phyloP scores from a whole-genome alignment of 768 basidiomycete species.

The Phlegmacium glaucopus region DNA sequence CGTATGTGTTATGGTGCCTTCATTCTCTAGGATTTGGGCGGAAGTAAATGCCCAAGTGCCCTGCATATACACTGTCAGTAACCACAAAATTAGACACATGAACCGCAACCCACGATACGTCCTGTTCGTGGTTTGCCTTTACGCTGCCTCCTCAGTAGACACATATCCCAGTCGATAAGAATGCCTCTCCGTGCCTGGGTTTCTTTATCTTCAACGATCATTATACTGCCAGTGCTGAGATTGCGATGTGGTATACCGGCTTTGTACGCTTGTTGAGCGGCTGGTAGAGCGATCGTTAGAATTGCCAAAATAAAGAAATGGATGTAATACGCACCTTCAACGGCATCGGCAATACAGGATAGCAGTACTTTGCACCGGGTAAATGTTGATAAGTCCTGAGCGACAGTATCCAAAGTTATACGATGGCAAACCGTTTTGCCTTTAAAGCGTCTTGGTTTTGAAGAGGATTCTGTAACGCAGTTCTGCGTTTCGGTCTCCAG shows the following conservation, averaged over 20 bases:
- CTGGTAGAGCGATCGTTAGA: not conserved
- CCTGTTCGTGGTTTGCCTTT: not conserved
- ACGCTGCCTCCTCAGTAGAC: not conserved
- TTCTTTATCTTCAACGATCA: not conserved
- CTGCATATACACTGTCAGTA: not conserved
- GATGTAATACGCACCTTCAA: not conserved
- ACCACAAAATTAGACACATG: not conserved
- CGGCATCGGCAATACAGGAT: not conserved
- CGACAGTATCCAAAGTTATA: not conserved
- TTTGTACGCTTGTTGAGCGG: not conserved
- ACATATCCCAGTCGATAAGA: not conserved
- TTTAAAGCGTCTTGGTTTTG: not conserved
- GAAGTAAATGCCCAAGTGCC: not conserved
- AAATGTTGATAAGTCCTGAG: not conserved
- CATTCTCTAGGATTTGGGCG: not conserved
- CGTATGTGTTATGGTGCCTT: not conserved
- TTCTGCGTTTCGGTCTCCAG: not conserved
- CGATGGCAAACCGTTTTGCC: not conserved
- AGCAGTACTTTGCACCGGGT: not conserved
- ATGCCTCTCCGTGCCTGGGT: not conserved
- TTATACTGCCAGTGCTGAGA: slow-evolving; percentile 3
- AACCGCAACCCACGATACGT: not conserved
- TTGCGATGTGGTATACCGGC: slow-evolving; percentile 1
- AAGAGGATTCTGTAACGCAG: not conserved
- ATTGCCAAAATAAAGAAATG: not conserved